phyloP scores from a whole-genome alignment of 108 stramenopile species.

The Discostella pseudostelligera region DNA sequence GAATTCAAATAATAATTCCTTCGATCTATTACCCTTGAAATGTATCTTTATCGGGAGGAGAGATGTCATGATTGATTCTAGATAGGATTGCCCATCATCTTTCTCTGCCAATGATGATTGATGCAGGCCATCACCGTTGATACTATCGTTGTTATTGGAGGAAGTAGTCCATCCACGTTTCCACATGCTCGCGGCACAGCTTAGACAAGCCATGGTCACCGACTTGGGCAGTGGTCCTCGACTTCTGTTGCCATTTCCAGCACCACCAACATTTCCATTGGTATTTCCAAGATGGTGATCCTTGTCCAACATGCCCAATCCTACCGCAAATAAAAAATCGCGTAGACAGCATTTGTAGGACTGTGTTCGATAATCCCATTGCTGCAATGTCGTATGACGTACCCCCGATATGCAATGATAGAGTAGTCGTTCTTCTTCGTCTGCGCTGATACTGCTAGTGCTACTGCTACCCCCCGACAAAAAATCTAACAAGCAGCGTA shows the following conservation, averaged over 20 bases:
- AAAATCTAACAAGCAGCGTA: conserved; percentile 63
- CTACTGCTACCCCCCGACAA: not conserved
- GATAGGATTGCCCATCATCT: conserved; percentile 24
- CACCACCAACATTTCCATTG: not conserved
- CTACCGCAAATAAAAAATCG: conserved; percentile 61
- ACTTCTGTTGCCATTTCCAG: not conserved
- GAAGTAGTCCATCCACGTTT: conserved; percentile 63
- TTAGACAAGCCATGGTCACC: conserved; percentile 59
- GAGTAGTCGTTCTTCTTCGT: conserved; percentile 62
- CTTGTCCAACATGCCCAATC: conserved; percentile 19
- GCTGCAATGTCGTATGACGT: conserved; percentile 62
- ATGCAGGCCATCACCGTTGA: not conserved
- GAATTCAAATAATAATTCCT: conserved; percentile 26
- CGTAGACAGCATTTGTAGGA: conserved; percentile 47
- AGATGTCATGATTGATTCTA: conserved; percentile 26
- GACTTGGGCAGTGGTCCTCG: conserved; percentile 41
- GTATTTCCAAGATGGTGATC: too few species aligned
- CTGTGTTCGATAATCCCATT: conserved; percentile 50
- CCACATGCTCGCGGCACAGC: conserved; percentile 66
- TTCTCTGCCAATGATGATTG: not conserved
- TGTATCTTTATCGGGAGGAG: conserved; percentile 13
- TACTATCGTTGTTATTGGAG: not conserved
- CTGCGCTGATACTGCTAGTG: not conserved
- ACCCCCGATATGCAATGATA: conserved; percentile 81
- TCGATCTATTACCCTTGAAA: conserved; percentile 10